Evolutionary conservation across 2,329 filamentous ascomycete species (phyloP).

Genomic region (Fusarium hostae): DNA sequence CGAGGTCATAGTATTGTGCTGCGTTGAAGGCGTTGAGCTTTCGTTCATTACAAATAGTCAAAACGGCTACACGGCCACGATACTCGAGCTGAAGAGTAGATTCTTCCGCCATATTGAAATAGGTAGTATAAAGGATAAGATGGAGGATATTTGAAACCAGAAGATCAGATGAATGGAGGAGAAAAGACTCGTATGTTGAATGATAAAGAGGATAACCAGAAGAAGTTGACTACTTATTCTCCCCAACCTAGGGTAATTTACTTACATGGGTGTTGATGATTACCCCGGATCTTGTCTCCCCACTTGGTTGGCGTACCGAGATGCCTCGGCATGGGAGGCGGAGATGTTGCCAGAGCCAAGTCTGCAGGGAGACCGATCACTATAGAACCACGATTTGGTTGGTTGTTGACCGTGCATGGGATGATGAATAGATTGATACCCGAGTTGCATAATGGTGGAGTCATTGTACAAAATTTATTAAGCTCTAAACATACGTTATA

Average conservation of each 20-base stretch:
- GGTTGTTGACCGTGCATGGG: neutral
- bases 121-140: no score
- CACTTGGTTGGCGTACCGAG: neutral
- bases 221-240: slow-evolving; percentile 6
- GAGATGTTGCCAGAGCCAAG: slow-evolving; percentile 7
- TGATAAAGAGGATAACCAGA: neutral
- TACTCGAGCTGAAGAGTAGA: slow-evolving; percentile 54
- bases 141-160: no score
- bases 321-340: slow-evolving; percentile 15
- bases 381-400: neutral
- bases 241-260: slow-evolving; percentile 1
- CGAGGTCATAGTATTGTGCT: slow-evolving; percentile 80
- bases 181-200: neutral
- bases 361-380: neutral
- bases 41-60: slow-evolving; percentile 85
- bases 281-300: slow-evolving; percentile 29
- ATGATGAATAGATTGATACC: neutral
- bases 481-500: neutral
- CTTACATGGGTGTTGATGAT: slow-evolving; percentile 5
- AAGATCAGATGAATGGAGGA: neutral
- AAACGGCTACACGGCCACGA: slow-evolving; percentile 66
- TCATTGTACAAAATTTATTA: neutral
- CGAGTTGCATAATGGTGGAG: neutral
- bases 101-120: slow-evolving; percentile 28
- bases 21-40: slow-evolving; percentile 87